Percentiles rank a stretch among this genome's conserved stretches.
These are phyloP conservation scores for Turnera subulata DNA, from an alignment of 345 rosid species.

Conservation along the genomic window DNA sequence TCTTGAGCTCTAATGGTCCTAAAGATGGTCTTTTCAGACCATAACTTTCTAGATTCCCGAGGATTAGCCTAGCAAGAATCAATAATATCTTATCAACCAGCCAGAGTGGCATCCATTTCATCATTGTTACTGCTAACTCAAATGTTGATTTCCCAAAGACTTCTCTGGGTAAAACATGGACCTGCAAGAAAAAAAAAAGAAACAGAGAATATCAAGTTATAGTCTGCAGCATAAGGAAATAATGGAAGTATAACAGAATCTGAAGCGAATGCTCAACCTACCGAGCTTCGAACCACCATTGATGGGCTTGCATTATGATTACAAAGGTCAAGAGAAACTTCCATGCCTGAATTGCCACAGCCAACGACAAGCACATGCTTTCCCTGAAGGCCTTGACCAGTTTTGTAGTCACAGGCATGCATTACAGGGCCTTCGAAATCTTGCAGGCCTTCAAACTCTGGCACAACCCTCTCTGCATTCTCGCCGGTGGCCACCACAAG, in stretches of 20 bases:
- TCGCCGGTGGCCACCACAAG: slow-evolving; percentile 90
- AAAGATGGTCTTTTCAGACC: slow-evolving; percentile 61
- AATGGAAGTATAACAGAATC: not conserved
- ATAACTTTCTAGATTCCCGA: slow-evolving; percentile 56
- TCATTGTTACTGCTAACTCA: slow-evolving; percentile 42
- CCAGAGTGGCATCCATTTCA: slow-evolving; percentile 72
- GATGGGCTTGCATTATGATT: slow-evolving; percentile 66
- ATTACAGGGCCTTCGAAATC: slow-evolving; percentile 55
- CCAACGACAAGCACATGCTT: slow-evolving; percentile 74
- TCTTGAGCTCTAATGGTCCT: slow-evolving; percentile 69
- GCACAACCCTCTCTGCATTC: slow-evolving; percentile 76
- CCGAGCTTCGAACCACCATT: slow-evolving; percentile 81
- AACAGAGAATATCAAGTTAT: not conserved
- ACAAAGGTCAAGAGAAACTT: slow-evolving; percentile 76
- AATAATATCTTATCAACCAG: slow-evolving; percentile 63
- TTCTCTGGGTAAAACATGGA: slow-evolving; percentile 29
- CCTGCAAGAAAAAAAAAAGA: slow-evolving; percentile 2
- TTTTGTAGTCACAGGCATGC: slow-evolving; percentile 77
- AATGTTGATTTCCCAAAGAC: slow-evolving; percentile 27
- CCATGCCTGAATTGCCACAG: slow-evolving; percentile 95
- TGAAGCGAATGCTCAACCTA: slow-evolving; percentile 24
- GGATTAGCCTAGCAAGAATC: slow-evolving; percentile 43
- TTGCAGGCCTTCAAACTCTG: slow-evolving; percentile 64
- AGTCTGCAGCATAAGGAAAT: not conserved
- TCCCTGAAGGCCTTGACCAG: slow-evolving; percentile 54